Evolutionary conservation across 257 asterid species (phyloP).

Genomic region (Scutellaria galericulata): DNA sequence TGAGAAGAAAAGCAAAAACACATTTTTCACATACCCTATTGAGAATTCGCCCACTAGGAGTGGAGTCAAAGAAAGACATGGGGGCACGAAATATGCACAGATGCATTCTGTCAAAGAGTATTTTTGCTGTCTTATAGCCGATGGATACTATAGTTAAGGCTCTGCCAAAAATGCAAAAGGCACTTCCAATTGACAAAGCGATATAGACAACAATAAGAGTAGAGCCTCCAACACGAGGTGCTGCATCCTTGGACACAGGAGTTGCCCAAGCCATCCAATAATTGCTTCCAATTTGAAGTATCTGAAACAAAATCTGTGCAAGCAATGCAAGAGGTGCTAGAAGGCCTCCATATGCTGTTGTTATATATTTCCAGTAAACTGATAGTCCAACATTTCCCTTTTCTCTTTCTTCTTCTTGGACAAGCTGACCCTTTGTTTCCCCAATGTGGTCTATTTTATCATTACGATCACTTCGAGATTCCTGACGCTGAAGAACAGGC

Average conservation of each 20-base stretch:
- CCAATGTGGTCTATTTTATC: slow-evolving; percentile 40
- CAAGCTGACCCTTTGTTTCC: slow-evolving; percentile 65
- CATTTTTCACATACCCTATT: slow-evolving; percentile 63
- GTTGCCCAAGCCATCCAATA: slow-evolving; percentile 99
- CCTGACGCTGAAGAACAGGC: slow-evolving; percentile 43
- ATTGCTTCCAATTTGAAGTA: slow-evolving; percentile 88
- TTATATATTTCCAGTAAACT: slow-evolving; percentile 84
- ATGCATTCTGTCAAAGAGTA: slow-evolving; percentile 79
- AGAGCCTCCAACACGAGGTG: slow-evolving; percentile 58
- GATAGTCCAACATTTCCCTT: slow-evolving; percentile 77
- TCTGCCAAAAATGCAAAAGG: slow-evolving; percentile 69
- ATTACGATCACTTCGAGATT: slow-evolving; percentile 39
- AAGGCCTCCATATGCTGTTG: slow-evolving; percentile 81
- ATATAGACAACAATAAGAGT: slow-evolving; percentile 83
- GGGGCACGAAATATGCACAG: slow-evolving; percentile 81
- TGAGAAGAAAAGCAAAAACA: background rate
- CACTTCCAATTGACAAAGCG: slow-evolving; percentile 65
- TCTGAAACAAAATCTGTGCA: slow-evolving; percentile 66
- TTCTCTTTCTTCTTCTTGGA: slow-evolving; percentile 94
- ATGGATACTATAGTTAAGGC: slow-evolving; percentile 58
- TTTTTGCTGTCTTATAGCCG: slow-evolving; percentile 73
- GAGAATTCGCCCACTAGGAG: slow-evolving; percentile 95
- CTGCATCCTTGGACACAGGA: slow-evolving; percentile 68
- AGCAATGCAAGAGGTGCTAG: slow-evolving; percentile 79
- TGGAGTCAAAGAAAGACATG: slow-evolving; percentile 94